Evolutionary conservation across 2,329 filamentous ascomycete genomes (phyloP).

Genomic region (Xenoacremonium recifei): DNA sequence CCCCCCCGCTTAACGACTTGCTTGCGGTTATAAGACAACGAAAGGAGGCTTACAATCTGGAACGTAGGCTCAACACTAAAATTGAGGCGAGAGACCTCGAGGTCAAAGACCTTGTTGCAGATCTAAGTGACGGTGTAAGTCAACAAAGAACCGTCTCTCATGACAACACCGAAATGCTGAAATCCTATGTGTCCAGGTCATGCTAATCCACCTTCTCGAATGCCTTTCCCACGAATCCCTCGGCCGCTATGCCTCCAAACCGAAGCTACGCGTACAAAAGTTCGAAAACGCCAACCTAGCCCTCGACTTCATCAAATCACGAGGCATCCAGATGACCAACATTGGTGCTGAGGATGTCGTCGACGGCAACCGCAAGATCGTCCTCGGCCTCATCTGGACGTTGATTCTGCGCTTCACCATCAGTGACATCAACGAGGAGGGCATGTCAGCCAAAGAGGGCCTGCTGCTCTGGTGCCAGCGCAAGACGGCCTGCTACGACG

Average conservation of each 20-base stretch:
- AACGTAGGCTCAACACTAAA: slow-evolving; percentile 90
- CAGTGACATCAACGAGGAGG: slow-evolving; percentile 97
- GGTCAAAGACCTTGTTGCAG: slow-evolving; percentile 82
- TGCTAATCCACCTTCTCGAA: slow-evolving; percentile 95
- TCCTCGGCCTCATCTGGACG: slow-evolving; percentile 96
- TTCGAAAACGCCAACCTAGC: slow-evolving; percentile 98
- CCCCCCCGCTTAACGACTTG: neutral
- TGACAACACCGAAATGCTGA: slow-evolving; percentile 12
- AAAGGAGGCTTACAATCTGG: neutral
- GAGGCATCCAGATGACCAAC: slow-evolving; percentile 96
- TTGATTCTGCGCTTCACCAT: slow-evolving; percentile 98
- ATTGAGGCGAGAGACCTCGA: slow-evolving; percentile 73
- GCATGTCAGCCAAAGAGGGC: slow-evolving; percentile 95
- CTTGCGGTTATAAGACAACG: neutral
- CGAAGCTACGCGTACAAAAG: slow-evolving; percentile 91
- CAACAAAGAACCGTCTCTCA: neutral
- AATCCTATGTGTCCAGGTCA: slow-evolving; percentile 57
- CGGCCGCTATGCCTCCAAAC: slow-evolving; percentile 93
- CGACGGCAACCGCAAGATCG: slow-evolving; percentile 96
- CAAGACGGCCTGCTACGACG: slow-evolving; percentile 98
- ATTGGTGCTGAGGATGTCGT: slow-evolving; percentile 98
- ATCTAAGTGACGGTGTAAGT: slow-evolving; percentile 91
- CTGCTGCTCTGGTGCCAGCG: slow-evolving; percentile 95
- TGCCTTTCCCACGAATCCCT: slow-evolving; percentile 93
- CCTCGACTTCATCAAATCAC: slow-evolving; percentile 86